Percentiles rank a stretch among this genome's conserved stretches.
Conservation (phyloP, 345 rosid species). For the Gossypium longicalyx region DNA sequence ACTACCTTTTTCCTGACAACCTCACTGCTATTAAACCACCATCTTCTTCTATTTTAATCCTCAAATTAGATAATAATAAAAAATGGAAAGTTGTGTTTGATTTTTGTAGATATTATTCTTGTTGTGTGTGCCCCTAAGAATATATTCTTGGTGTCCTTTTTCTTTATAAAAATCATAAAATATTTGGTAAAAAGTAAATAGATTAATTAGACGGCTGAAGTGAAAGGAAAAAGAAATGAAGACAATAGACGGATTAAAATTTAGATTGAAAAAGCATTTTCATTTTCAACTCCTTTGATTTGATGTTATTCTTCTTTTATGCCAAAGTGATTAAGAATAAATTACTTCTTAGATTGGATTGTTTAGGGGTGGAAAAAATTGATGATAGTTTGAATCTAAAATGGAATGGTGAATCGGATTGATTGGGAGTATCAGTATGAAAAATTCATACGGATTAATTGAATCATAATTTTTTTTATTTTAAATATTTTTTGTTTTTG, state of each 20-base stretch:
- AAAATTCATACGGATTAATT: too few relatives aligned
- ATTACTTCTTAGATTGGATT: background rate
- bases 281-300: background rate
- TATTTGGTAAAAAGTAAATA: too few relatives aligned
- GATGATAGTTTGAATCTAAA: too few relatives aligned
- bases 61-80: background rate
- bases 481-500: too few relatives aligned
- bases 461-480: too few relatives aligned
- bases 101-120: background rate
- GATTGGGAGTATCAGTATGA: too few relatives aligned
- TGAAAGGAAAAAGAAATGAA: background rate
- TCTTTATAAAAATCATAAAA: background rate
- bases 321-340: background rate
- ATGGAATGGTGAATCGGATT: too few relatives aligned
- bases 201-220: background rate
- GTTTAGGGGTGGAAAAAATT: too few relatives aligned
- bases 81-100: background rate
- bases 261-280: background rate
- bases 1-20: too few relatives aligned
- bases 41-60: too few relatives aligned
- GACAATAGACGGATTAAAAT: background rate
- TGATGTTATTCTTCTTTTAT: background rate
- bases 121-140: background rate
- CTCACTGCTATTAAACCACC: too few relatives aligned
- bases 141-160: background rate